phyloP scores from a whole-genome alignment of 371 early-diverging fungal genomes.

The Mucor irregularis region DNA sequence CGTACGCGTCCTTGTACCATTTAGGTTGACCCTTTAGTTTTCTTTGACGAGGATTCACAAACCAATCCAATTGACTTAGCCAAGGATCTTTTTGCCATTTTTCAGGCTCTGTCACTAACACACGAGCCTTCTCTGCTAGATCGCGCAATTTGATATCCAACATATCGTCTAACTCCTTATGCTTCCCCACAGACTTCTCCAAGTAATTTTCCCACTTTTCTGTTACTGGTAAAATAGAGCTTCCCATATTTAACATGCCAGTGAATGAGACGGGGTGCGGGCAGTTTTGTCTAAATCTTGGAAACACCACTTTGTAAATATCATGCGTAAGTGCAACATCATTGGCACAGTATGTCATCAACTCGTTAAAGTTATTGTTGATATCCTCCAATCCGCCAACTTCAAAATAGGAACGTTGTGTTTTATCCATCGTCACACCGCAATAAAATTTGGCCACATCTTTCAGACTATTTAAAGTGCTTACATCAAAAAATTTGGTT shows the following conservation, averaged over 20 bases:
- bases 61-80: slow-evolving; percentile 90
- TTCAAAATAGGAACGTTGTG: slow-evolving; percentile 68
- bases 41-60: slow-evolving; percentile 44
- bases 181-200: slow-evolving; percentile 56
- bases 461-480: slow-evolving; percentile 78
- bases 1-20: slow-evolving; percentile 89
- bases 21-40: slow-evolving; percentile 75
- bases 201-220: slow-evolving; percentile 77
- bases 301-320: slow-evolving; percentile 72
- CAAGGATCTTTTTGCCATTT: slow-evolving; percentile 71
- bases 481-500: slow-evolving; percentile 63
- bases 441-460: slow-evolving; percentile 84
- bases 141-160: slow-evolving; percentile 62
- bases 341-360: slow-evolving; percentile 87
- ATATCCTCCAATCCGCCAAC: slow-evolving; percentile 60
- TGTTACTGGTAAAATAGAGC: slow-evolving; percentile 80
- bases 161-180: slow-evolving; percentile 51
- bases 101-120: slow-evolving; percentile 25
- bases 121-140: slow-evolving; percentile 72
- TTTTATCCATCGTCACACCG: slow-evolving; percentile 73
- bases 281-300: slow-evolving; percentile 76
- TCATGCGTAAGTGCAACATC: slow-evolving; percentile 84
- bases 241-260: slow-evolving; percentile 90
- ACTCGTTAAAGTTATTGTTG: slow-evolving; percentile 54
- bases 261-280: slow-evolving; percentile 94